Conservation (phyloP, 2,329 filamentous ascomycete genomes). For the Aspergillus sp. region DNA sequence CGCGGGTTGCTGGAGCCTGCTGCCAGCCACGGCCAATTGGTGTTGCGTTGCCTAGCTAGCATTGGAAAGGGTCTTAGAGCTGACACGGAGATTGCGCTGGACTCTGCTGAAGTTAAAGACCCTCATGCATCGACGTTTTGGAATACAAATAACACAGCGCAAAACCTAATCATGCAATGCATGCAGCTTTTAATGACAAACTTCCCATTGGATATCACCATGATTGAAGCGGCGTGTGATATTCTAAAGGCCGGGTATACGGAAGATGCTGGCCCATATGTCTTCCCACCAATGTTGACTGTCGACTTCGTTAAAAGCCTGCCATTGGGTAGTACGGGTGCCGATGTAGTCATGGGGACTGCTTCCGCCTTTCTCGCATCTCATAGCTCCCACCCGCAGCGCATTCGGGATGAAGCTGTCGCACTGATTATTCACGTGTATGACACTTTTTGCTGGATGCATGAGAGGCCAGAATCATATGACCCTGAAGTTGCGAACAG, state of each 20-base stretch:
- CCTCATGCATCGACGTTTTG: slow-evolving; percentile 31
- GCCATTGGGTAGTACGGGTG: slow-evolving; percentile 31
- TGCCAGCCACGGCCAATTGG: slow-evolving; percentile 25
- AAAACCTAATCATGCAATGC: slow-evolving; percentile 32
- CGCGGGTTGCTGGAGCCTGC: slow-evolving; percentile 27
- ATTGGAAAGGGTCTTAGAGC: slow-evolving; percentile 34
- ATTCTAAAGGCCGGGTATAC: slow-evolving; percentile 41
- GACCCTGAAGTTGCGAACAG: slow-evolving; percentile 38
- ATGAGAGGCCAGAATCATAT: slow-evolving; percentile 25
- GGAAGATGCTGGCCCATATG: slow-evolving; percentile 36
- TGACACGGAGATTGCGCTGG: slow-evolving; percentile 29
- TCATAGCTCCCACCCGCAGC: slow-evolving; percentile 27
- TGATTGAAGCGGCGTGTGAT: slow-evolving; percentile 40
- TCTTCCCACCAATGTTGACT: slow-evolving; percentile 35
- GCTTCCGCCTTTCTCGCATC: slow-evolving; percentile 41
- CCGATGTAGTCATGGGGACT: slow-evolving; percentile 38
- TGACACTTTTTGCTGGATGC: slow-evolving; percentile 31
- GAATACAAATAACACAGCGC: slow-evolving; percentile 27
- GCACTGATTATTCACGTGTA: slow-evolving; percentile 34
- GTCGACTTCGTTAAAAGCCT: slow-evolving; percentile 36
- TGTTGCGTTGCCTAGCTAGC: slow-evolving; percentile 34
- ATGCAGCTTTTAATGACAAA: slow-evolving; percentile 33
- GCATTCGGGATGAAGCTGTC: slow-evolving; percentile 26
- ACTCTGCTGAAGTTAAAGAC: slow-evolving; percentile 18
- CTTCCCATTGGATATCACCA: slow-evolving; percentile 33